Base-by-base conservation (phyloP, 441 rosid genomes). In the Jatropha podagrica region DNA sequence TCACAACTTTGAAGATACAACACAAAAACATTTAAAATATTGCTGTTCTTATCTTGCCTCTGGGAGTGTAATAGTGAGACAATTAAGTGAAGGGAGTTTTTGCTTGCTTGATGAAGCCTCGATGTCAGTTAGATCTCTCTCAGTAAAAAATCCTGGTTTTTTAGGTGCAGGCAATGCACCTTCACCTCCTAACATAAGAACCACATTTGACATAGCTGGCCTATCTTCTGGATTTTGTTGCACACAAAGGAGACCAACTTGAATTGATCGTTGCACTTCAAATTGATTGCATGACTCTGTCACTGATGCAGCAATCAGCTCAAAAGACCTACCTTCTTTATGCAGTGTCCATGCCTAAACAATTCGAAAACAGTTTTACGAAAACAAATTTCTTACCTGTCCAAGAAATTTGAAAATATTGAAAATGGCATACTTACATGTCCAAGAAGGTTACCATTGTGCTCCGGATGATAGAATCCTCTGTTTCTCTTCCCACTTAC, bases 191-290 rank as follows among this genome's bases (percentile, higher is more conserved):
- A 86, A 55, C 90, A 87, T 85, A 10, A 79, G 26, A 62, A 81
- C 82, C 72, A 81, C 90, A 27, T 46, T 5, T 59, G 83, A 74
- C 87, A 87, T 83, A 61, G 60, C 77, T 2, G 87, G 90, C 75
- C 84, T 73, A 55, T 80, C 83, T 69, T 77, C 78, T 2, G 86
- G 73, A 72, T 52, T 54, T 10, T 69, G 77, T 65, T 83, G 87
- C 48, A 85, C 85, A 48, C 86, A 87, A 18, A 85, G 27, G 14
- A 86, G 76, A 26, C 84, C 83, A 1, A 85, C 68, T 26, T 80
- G 85, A 11, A 85, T 77, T n/a, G 64, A 72, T n/a, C 85, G n/a
- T 11, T 66, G 10, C 7, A 68, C 81, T 72, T 85, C 78, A n/a
- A 76, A 27, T 6, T 10, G 4, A 37, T 65, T 9, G 14, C 37